Conservation (phyloP, 768 basidiomycete genomes). For the Neoboletus subvelutipes region DNA sequence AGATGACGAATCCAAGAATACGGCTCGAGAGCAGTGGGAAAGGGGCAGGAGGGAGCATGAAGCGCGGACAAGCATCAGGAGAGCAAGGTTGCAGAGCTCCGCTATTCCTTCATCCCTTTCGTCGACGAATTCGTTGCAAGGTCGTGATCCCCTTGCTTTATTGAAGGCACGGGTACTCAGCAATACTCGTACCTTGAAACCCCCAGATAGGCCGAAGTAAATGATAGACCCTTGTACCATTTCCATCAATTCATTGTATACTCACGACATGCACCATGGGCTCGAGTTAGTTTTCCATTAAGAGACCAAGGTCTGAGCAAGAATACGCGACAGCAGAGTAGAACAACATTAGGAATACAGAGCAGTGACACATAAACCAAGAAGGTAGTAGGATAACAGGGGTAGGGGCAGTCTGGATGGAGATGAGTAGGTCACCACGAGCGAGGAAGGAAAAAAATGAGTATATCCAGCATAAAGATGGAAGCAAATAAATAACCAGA, state of each 20-base stretch:
- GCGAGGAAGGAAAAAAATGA: constrained; percentile 18
- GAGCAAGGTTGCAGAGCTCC: constrained; percentile 42
- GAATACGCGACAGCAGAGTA: constrained; percentile 53
- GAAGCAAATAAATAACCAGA: constrained; percentile 41
- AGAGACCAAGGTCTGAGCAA: constrained; percentile 36
- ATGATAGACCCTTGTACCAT: background rate
- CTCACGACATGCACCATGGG: constrained; percentile 14
- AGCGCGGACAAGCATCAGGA: constrained; percentile 46
- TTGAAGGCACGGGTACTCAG: constrained; percentile 57
- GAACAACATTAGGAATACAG: constrained; percentile 63
- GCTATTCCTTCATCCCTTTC: constrained; percentile 22
- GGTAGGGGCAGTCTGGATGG: constrained; percentile 28
- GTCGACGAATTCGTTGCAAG: constrained; percentile 19
- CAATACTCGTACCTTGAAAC: constrained; percentile 42
- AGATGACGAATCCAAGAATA: constrained; percentile 54
- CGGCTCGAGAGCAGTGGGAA: constrained; percentile 66
- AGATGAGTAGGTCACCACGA: constrained; percentile 34
- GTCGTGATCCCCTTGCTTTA: constrained; percentile 36
- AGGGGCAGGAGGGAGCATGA: constrained; percentile 49
- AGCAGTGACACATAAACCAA: constrained; percentile 44
- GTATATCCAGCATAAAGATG: constrained; percentile 45
- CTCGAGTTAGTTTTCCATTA: constrained; percentile 30
- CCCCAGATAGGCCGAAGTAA: constrained; percentile 24
- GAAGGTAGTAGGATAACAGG: constrained; percentile 41
- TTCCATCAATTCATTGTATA: constrained; percentile 8